Evolutionary conservation across 1,139 yeast genomes (phyloP), one percentile per base, ranked within the genome.

Genomic region (Candida gigantensis): DNA sequence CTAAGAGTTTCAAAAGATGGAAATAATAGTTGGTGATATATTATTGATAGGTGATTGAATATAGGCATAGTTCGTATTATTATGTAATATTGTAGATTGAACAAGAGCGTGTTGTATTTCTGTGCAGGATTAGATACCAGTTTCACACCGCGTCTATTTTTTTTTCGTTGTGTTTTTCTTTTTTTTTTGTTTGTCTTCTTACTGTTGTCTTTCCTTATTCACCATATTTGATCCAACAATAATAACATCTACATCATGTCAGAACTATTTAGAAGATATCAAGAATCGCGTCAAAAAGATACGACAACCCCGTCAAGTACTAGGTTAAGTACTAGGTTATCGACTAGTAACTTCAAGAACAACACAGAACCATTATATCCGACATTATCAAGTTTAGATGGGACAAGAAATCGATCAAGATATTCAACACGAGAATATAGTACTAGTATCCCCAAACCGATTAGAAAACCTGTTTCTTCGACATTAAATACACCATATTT

Each of bases 1-100:
- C 81, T n/a, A 50, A 52, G n/a, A 59, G 59, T 6, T 68, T 83
- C 32, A 65, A 56, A 36, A 66, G 68, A 46, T 79, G 79, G 73
- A 47, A 46, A 10, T 16, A n/a, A 13, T 12, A 6, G 11, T 23
- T 20, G 23, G 23, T 6, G 9, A 18, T 18, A 18, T 9, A 20
- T 6, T 9, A 20, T 9, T 4, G n/a, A 20, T 20, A n/a, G 23
- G 23, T 20, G 8, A 20, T 20, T 4, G 23, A 20, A 20, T 9
- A n/a, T n/a, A n/a, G n/a, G n/a, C n/a, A n/a, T n/a, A n/a, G n/a
- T n/a, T n/a, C n/a, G n/a, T n/a, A n/a, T n/a, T n/a, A n/a, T n/a
- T n/a, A n/a, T n/a, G n/a, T n/a, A n/a, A n/a, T n/a, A n/a, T n/a
- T n/a, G n/a, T n/a, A n/a, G n/a, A n/a, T n/a, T n/a, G n/a, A n/a